phyloP scores from a whole-genome alignment of 768 basidiomycete species.

The Clavulina sp. region DNA sequence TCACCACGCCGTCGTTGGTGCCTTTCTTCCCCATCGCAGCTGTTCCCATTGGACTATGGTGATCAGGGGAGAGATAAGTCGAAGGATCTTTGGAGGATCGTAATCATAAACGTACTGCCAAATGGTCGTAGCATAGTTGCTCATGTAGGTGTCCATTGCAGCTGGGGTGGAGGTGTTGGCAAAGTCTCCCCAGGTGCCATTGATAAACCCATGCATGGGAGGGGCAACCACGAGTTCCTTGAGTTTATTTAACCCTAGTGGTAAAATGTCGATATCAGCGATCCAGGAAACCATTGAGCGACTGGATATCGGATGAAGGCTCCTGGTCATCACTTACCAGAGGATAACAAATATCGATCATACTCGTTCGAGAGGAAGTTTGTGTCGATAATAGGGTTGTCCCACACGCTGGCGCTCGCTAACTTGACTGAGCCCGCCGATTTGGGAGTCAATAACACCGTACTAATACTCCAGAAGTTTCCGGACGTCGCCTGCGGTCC shows the following conservation, averaged over 20 bases:
- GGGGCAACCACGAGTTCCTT: background rate
- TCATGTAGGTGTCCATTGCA: too few species aligned
- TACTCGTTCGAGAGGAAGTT: background rate
- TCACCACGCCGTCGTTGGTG: conserved; percentile 23
- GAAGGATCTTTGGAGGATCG: too few species aligned
- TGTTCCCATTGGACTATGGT: background rate
- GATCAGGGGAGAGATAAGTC: background rate
- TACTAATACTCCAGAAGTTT: background rate
- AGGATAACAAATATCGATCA: background rate
- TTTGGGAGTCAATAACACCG: background rate
- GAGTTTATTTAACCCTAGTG: background rate
- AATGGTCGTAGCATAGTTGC: too few species aligned
- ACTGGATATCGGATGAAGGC: too few species aligned
- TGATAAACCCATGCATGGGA: background rate
- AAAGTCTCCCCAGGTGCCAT: too few species aligned
- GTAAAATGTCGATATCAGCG: too few species aligned
- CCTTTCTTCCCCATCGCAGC: background rate
- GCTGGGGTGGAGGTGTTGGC: too few species aligned
- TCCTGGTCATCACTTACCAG: too few species aligned
- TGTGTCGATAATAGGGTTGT: conserved; percentile 1
- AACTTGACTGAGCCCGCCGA: background rate
- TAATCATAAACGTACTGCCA: too few species aligned
- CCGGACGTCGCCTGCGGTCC: background rate
- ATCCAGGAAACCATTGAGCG: too few species aligned
- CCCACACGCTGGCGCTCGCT: background rate